Conservation (phyloP, 2,329 filamentous ascomycete species). For the Alternaria burnsii region DNA sequence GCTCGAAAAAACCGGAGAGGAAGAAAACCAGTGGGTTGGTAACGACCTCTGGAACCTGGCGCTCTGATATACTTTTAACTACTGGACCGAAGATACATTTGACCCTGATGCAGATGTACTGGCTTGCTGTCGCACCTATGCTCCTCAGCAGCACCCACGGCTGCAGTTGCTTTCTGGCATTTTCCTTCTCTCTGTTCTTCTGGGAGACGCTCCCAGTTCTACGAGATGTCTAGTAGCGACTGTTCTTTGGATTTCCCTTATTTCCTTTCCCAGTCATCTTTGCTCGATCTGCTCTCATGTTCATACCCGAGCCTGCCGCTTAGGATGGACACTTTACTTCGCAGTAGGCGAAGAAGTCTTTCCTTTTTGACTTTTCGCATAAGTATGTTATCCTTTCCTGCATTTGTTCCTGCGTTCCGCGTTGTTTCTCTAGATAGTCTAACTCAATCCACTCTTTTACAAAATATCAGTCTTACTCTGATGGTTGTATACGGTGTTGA, state of each 20-base stretch:
- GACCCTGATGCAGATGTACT: background rate
- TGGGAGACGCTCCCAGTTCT: background rate
- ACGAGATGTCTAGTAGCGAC: background rate
- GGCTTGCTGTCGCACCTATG: background rate
- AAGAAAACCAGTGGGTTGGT: background rate
- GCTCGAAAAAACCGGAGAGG: background rate
- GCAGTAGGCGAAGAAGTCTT: background rate
- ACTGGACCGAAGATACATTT: background rate
- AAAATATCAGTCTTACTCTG: background rate
- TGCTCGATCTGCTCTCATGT: background rate
- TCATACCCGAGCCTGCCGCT: background rate
- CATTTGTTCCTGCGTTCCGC: background rate
- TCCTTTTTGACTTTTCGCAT: background rate
- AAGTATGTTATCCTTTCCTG: background rate
- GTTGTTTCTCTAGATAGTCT: background rate
- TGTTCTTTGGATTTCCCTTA: background rate
- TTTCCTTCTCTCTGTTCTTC: background rate
- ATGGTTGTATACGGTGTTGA: background rate
- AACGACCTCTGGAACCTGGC: background rate
- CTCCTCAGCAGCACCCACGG: background rate
- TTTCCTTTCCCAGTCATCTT: background rate
- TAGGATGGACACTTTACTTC: background rate
- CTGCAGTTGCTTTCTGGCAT: background rate
- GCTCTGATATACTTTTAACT: background rate
- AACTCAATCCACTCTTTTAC: constrained; percentile 1